Base-by-base conservation (phyloP, 2,329 filamentous ascomycete species). In the Fonsecaea pugnacius region DNA sequence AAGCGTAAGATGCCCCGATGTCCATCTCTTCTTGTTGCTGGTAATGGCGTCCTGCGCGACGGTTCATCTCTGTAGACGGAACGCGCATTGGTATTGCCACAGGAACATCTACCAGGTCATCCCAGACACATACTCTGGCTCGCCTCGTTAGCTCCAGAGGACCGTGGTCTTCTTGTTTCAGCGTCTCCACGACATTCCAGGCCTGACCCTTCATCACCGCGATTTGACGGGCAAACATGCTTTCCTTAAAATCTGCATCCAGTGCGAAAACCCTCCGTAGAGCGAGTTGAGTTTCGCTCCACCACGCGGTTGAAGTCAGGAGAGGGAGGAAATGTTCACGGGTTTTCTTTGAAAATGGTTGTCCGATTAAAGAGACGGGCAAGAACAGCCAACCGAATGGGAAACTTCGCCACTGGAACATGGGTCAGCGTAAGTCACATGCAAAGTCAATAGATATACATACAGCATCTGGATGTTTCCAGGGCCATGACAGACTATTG, bases 141-240 rank as follows among this genome's bases (percentile, higher is more conserved):
- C 95, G 85, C 68, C 95, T 86, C 4, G 95, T 98, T 59, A 99
- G 85, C 78, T 98, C 95, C 18, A 99, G 82, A 0, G 95, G 95
- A 0, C 95, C 95, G 74, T 98, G 94, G 73, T 98, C 95, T 0
- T 87, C 83, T 18, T 91, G 91, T 76, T 99, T 99, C 66, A 99
- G 84, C 0, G 95, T 97, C 79, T 99, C 95, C 4, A 99, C 95
- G 0, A 99, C 95, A 75, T 99, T 99, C 92, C 95, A 99, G 0
- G 95, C 95, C 75, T 99, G 95, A 10, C 95, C 95, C 78, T 99
- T 99, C 92, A 99, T 96, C 64, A 99, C 95, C 0, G 95, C 94
- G 67, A 99, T 96, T 74, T 99, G 95, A 70, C 91, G 88, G n/a
- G 92, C 92, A 78, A 96, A 99, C 95, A 99, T 99, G 78, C 91